Conservation (phyloP, 805 yeast genomes). For the Debaryomyces hansenii region DNA sequence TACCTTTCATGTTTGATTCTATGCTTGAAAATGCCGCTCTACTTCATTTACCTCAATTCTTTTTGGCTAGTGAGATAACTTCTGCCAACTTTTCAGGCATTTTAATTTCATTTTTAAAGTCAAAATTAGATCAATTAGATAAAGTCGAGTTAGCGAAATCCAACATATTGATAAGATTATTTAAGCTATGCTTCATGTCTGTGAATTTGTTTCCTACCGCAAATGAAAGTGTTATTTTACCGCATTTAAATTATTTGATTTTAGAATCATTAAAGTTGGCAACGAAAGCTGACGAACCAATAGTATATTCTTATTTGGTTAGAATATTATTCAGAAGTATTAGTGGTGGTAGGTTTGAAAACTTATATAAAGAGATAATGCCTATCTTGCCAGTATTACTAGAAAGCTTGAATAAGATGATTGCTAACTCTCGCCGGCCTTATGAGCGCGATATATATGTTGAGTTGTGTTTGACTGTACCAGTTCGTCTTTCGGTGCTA, state of each 20-base stretch:
- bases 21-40: conserved; percentile 83
- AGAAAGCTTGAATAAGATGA: conserved; percentile 81
- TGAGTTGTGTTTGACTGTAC: conserved; percentile 92
- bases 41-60: conserved; percentile 89
- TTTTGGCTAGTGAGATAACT: conserved; percentile 90
- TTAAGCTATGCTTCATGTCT: conserved; percentile 93
- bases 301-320: conserved; percentile 83
- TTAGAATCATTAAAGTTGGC: conserved; percentile 76
- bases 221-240: conserved; percentile 84
- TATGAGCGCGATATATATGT: conserved; percentile 94
- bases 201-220: conserved; percentile 86
- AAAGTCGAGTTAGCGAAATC: conserved; percentile 74
- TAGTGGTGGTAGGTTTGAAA: conserved; percentile 96
- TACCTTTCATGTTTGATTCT: conserved; percentile 72
- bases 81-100: conserved; percentile 90
- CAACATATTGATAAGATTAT: conserved; percentile 78
- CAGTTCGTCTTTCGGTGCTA: conserved; percentile 87
- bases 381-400: conserved; percentile 85
- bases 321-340: conserved; percentile 90
- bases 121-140: conserved; percentile 76
- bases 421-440: conserved; percentile 79
- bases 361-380: conserved; percentile 86
- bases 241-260: conserved; percentile 82
- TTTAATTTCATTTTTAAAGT: conserved; percentile 70
- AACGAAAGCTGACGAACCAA: conserved; percentile 86